phyloP scores from a whole-genome alignment of 176 grass and related monocot genomes.

The Zea luxurians region DNA sequence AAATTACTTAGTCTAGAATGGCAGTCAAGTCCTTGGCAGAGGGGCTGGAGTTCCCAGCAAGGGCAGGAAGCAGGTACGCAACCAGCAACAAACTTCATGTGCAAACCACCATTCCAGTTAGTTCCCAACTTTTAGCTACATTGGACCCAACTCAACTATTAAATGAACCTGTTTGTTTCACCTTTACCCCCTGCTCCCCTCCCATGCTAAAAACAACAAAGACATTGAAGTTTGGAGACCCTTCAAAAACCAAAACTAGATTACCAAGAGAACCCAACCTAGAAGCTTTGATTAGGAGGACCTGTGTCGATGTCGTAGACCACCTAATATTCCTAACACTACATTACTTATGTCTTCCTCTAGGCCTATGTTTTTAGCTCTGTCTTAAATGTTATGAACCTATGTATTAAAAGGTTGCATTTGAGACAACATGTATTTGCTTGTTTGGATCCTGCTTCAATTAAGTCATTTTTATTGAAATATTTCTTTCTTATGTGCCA shows the following conservation, averaged over 20 bases:
- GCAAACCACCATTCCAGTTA: no score
- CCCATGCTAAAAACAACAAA: slow-evolving; percentile 52
- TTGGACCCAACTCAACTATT: slow-evolving; percentile 53
- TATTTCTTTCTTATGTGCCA: slow-evolving; percentile 33
- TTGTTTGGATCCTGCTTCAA: no score
- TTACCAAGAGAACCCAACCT: slow-evolving; percentile 57
- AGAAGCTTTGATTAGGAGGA: slow-evolving; percentile 61
- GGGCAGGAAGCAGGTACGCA: no score
- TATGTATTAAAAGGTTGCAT: slow-evolving; percentile 48
- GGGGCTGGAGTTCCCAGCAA: no score
- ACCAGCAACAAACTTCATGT: no score
- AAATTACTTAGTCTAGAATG: no score
- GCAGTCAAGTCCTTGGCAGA: no score
- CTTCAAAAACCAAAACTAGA: slow-evolving; percentile 69
- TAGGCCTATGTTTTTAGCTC: slow-evolving; percentile 53
- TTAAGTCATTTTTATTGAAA: slow-evolving; percentile 46
- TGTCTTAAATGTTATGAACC: slow-evolving; percentile 40
- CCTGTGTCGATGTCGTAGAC: slow-evolving; percentile 44
- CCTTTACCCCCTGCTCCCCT: slow-evolving; percentile 44
- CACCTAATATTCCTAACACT: slow-evolving; percentile 43
- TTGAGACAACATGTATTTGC: slow-evolving; percentile 30
- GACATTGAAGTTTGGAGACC: slow-evolving; percentile 62
- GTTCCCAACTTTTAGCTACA: no score
- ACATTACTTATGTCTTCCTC: slow-evolving; percentile 51
- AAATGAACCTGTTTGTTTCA: slow-evolving; percentile 55